Evolutionary conservation across 805 yeast genomes (phyloP).

Genomic region (Wickerhamomyces canadensis): DNA sequence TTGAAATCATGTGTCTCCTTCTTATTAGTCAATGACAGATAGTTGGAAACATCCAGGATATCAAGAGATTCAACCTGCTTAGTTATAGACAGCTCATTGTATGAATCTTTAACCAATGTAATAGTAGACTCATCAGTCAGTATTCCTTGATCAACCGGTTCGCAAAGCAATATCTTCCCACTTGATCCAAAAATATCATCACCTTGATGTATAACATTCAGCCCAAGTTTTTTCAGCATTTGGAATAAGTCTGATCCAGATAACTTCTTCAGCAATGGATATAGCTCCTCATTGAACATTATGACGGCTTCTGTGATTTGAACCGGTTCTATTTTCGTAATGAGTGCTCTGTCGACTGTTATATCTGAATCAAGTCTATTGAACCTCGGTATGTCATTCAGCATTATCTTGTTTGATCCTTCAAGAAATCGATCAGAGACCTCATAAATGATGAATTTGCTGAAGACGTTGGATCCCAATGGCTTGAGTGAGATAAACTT

Average conservation of each 20-base stretch:
- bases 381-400: conserved; percentile 10
- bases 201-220: conserved; percentile 16
- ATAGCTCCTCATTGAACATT: conserved; percentile 17
- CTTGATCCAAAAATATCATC: conserved; percentile 7
- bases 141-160: conserved; percentile 69
- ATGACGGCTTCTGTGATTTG: conserved; percentile 16
- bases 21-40: conserved; percentile 4
- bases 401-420: conserved; percentile 6
- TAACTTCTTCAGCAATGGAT: conserved; percentile 12
- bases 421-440: conserved; percentile 5
- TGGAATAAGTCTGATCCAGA: conserved; percentile 12
- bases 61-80: conserved; percentile 1
- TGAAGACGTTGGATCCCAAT: conserved; percentile 9
- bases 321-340: conserved; percentile 11
- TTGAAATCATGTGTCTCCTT: conserved; percentile 1
- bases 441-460: conserved; percentile 5
- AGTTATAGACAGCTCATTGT: background rate
- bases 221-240: conserved; percentile 7
- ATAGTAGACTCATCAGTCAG: conserved; percentile 43
- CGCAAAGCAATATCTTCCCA: conserved; percentile 55
- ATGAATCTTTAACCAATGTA: conserved; percentile 38
- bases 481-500: conserved; percentile 16
- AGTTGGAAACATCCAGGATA: conserved; percentile 14
- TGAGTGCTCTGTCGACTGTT: conserved; percentile 16
- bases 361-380: conserved; percentile 7